These are phyloP conservation scores for Trametes hirsuta DNA, from an alignment of 1,284 basidiomycete genomes.

Conservation along the genomic window DNA sequence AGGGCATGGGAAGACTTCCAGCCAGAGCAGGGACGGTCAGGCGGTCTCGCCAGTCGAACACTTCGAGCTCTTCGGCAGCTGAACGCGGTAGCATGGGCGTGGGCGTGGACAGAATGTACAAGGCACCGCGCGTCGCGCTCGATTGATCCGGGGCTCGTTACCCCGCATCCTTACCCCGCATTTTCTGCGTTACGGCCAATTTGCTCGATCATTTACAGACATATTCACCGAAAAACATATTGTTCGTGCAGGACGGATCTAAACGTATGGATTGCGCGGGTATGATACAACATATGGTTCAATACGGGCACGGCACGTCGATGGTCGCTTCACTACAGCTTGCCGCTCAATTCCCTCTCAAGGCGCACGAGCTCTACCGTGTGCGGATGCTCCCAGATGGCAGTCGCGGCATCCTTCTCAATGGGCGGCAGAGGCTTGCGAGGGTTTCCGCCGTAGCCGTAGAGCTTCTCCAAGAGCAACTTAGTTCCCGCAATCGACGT, in stretches of 20 bases:
- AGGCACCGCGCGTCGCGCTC: constrained; percentile 6
- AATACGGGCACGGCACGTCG: neutral
- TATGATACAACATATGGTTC: constrained; percentile 14
- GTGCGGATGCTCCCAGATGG: constrained; percentile 72
- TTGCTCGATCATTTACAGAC: too few relatives aligned
- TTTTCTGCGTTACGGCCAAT: neutral
- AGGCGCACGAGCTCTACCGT: constrained; percentile 66
- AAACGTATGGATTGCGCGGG: neutral
- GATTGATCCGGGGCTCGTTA: constrained; percentile 14
- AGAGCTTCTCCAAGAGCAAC: constrained; percentile 70
- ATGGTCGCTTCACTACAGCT: constrained; percentile 27
- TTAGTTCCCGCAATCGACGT: constrained; percentile 85
- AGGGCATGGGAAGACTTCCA: constrained; percentile 7
- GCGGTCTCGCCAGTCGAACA: constrained; percentile 13
- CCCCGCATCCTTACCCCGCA: constrained; percentile 22
- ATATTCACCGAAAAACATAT: too few relatives aligned
- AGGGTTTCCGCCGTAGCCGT: constrained; percentile 78
- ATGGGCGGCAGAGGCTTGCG: constrained; percentile 77
- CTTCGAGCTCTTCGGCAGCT: constrained; percentile 6
- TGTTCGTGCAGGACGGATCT: neutral
- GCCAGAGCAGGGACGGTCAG: constrained; percentile 13
- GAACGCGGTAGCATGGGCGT: constrained; percentile 11
- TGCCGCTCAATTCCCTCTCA: constrained; percentile 63
- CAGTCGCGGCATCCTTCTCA: constrained; percentile 52
- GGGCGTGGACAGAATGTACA: neutral